Evolutionary conservation across 2,329 filamentous ascomycete species (phyloP).

Genomic region (Falciphora oryzae): DNA sequence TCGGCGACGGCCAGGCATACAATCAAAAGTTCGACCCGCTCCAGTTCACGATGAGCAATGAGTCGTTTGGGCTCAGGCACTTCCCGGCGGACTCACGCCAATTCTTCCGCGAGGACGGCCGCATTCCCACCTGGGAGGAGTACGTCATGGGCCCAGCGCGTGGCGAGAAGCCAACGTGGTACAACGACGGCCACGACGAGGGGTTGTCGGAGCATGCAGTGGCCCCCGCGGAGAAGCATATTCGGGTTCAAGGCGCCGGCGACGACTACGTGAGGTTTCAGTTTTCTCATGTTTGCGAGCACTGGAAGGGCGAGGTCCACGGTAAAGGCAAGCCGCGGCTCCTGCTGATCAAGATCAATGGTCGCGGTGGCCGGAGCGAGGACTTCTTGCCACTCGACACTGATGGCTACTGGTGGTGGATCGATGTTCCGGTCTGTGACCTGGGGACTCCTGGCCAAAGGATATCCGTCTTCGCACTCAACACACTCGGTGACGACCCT

Average conservation of each 20-base stretch:
- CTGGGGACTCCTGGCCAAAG: slow-evolving; percentile 66
- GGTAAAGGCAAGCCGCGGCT: slow-evolving; percentile 64
- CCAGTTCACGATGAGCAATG: slow-evolving; percentile 59
- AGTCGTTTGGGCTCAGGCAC: slow-evolving; percentile 74
- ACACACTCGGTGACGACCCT: slow-evolving; percentile 37
- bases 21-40: slow-evolving; percentile 61
- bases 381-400: slow-evolving; percentile 65
- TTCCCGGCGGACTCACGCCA: slow-evolving; percentile 64
- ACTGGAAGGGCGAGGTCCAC: slow-evolving; percentile 70
- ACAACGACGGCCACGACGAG: slow-evolving; percentile 38
- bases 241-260: slow-evolving; percentile 51
- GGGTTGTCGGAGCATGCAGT: slow-evolving; percentile 54
- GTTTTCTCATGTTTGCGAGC: slow-evolving; percentile 71
- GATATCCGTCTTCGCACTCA: slow-evolving; percentile 58
- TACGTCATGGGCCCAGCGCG: slow-evolving; percentile 62
- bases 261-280: slow-evolving; percentile 64
- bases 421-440: slow-evolving; percentile 62
- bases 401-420: slow-evolving; percentile 78
- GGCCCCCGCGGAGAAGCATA: slow-evolving; percentile 51
- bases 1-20: slow-evolving; percentile 54
- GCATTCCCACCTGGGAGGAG: slow-evolving; percentile 68
- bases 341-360: slow-evolving; percentile 62
- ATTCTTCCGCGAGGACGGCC: slow-evolving; percentile 71
- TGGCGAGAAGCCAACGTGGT: slow-evolving; percentile 44
- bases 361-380: slow-evolving; percentile 59